Base-by-base conservation (phyloP, 495 filamentous ascomycete genomes). In the Cairneyella variabilis region DNA sequence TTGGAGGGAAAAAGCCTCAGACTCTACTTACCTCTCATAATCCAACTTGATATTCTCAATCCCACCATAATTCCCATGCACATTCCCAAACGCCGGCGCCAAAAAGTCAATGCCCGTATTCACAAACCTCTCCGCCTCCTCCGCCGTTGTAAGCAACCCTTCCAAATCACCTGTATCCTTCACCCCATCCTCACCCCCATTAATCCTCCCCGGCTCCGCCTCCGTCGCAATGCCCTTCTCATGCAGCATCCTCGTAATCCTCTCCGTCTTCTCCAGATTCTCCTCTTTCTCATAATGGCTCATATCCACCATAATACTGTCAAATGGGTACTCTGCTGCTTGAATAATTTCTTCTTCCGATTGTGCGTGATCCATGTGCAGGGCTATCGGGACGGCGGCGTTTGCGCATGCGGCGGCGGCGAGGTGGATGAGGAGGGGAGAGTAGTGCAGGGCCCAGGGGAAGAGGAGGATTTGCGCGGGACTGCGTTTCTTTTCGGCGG, bases 381-480 rank as follows among this genome's bases (percentile, higher is more conserved):
- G 73, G 22, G 83, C 82, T 5, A 90, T 74, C 23, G 87, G 87
- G 18, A 90, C 86, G 7, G 68, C 71, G 61, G 88, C 88, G 42
- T 69, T 75, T 61, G 76, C 76, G 18, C 78, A 78, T 14, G 83
- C 83, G 57, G 82, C 75, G 39, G 82, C 83, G 28, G 82, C 83
- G 10, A 82, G 79, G 65, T 84, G 78, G 25, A 86, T 78, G 48
- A 81, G 80, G 61, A 77, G 71, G 61, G 39, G 66, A 1, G 60
- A 67, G 32, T 69, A 71, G 71, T 81, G 69, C 67, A 88, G 67
- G 0, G 89, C 86, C 89, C 89, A 95, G 48, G 89, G 89, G 72
- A 95, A 92, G 66, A 95, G 84, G 27, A 88, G 83, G 62, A 95
- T 80, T 80, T 90, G 89, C 52, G 85, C 82, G 0, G 89, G 86